Base-by-base conservation (phyloP, 768 basidiomycete species). In the Gloeostereum incarnatum region DNA sequence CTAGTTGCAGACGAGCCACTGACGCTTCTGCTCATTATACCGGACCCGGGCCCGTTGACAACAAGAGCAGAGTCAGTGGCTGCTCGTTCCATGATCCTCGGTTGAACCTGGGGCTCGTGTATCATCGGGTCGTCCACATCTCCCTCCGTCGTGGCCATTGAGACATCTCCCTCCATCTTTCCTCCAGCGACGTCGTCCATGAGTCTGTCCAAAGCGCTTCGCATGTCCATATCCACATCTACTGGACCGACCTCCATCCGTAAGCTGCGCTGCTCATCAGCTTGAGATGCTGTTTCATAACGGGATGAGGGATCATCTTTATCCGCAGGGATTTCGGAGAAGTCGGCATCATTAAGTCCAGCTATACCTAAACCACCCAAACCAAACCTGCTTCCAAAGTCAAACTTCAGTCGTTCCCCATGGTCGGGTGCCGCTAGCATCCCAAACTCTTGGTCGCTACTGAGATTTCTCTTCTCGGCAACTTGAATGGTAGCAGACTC, bases 221-320 rank as follows among this genome's bases (percentile, higher is more conserved):
- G 73, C 72, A 82, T 81, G 33, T 82, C 81, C 63, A 73, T 71
- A 45, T 73, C 69, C 19, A 79, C 75, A 46, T 76, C 70, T 19
- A 75, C 65, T 31, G 69, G 65, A 5, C 67, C 66, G 51, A 70
- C 53, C 10, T 65, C 69, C 49, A 60, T 65, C 47, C 46, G 61
- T 51, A 30, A 21, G 33, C 35, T 25, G 36, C 36, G n/a, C n/a
- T n/a, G n/a, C n/a, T n/a, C n/a, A n/a, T n/a, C n/a, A n/a, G n/a
- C n/a, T n/a, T n/a, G n/a, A n/a, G n/a, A n/a, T n/a, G n/a, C n/a
- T n/a, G n/a, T n/a, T n/a, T n/a, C n/a, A n/a, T n/a, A n/a, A n/a
- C n/a, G n/a, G n/a, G n/a, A n/a, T n/a, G n/a, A n/a, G n/a, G n/a
- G n/a, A n/a, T n/a, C n/a, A n/a, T n/a, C n/a, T n/a, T n/a, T n/a